These are phyloP conservation scores for Scutellaria minor DNA, from an alignment of 257 asterid genomes.

Conservation along the genomic window DNA sequence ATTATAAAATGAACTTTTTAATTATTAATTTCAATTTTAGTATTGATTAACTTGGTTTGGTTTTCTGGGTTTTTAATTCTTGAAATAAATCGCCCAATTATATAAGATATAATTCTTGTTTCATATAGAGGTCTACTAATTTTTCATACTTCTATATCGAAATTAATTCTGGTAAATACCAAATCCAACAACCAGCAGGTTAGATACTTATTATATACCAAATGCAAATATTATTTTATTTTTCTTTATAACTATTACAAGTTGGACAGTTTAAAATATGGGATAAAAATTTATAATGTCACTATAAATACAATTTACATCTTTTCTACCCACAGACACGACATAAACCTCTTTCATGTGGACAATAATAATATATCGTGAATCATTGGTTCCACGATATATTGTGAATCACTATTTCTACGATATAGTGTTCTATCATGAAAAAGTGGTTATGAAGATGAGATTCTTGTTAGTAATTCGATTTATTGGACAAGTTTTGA, in stretches of 20 bases:
- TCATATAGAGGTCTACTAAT: background rate
- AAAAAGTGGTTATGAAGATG: too few species aligned
- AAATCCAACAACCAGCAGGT: constrained; percentile 42
- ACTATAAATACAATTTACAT: too few species aligned
- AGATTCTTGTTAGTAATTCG: too few species aligned
- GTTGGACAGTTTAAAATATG: background rate
- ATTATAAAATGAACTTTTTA: background rate
- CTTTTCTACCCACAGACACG: too few species aligned
- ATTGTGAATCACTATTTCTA: too few species aligned
- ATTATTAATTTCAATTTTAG: background rate
- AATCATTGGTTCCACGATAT: too few species aligned
- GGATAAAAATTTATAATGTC: too few species aligned
- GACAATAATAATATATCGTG: too few species aligned
- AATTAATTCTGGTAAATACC: constrained; percentile 23
- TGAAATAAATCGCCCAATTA: background rate
- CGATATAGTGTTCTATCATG: too few species aligned
- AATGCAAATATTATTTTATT: background rate
- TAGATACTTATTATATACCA: background rate
- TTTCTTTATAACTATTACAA: background rate
- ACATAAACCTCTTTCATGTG: too few species aligned
- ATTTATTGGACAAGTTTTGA: too few species aligned
- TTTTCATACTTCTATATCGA: background rate
- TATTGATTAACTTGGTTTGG: background rate
- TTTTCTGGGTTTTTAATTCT: background rate
- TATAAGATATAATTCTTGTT: background rate